Base-by-base conservation (phyloP, 805 yeast genomes). In the Lipomyces kockii region DNA sequence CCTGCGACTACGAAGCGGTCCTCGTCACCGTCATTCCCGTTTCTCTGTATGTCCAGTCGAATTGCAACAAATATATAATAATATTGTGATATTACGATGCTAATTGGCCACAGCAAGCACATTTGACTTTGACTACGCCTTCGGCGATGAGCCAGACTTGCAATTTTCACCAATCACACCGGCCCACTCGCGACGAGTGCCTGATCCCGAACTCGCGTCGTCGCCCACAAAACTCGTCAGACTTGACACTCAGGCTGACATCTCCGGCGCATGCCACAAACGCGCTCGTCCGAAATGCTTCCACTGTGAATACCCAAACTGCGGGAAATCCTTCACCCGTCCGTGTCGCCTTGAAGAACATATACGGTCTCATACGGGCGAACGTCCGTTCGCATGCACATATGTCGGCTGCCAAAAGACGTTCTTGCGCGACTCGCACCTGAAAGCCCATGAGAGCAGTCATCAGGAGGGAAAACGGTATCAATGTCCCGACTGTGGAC, bases 311-410 rank as follows among this genome's bases (percentile, higher is more conserved):
- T 84, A 81, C 67, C 84, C 81, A 5, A 88, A 85, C 2, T 95
- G 98, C 74, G 84, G 79, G 37, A 94, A 92, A 76, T 84, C 90
- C 0, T 94, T 92, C 74, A 80, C 89, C 5, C 83, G 94, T 60
- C 98, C 98, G 0, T 88, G 96, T 1, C 81, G 92, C 11, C 80
- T 95, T 61, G 90, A 88, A 46, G 97, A 91, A 74, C 99, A 95
- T 74, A 82, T 84, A 68, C 81, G 94, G 52, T 78, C 90, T 0
- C 99, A 95, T 74, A 84, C 90, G 2, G 90, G 91, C 67, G 87
- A 88, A 53, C 81, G 95, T 62, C 97, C 97, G 0, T 94, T 87
- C 75, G 74, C 74, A 57, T 95, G 99, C 76, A 61, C 77, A 0
- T 67, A 73, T 12, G 76, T 78, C 1, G 80, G 77, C 3, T 95